A percentile compares a stretch with the other conserved stretches of the same genome.
Conservation (phyloP, 345 rosid species). For the Euclidium syriacum region DNA sequence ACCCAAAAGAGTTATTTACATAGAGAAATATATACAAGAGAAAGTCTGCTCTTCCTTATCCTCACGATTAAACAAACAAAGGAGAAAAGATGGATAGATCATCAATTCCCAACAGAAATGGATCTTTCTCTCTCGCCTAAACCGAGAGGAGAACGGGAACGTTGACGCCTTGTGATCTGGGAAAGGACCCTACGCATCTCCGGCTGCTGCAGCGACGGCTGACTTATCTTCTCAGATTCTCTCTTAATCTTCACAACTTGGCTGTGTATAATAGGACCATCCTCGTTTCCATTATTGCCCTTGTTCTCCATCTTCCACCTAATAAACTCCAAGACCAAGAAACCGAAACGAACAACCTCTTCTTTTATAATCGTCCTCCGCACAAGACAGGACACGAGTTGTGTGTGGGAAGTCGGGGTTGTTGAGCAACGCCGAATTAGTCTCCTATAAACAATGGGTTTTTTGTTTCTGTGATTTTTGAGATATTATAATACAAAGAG, state of each 20-base stretch:
- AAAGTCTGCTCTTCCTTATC: not conserved
- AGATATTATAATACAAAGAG: not conserved
- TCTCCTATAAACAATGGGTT: not conserved
- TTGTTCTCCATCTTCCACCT: constrained; percentile 25
- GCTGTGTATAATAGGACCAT: constrained; percentile 45
- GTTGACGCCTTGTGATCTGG: constrained; percentile 37
- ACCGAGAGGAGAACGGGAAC: constrained; percentile 58
- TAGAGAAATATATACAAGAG: not conserved
- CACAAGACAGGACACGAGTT: constrained; percentile 1
- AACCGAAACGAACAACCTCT: not conserved
- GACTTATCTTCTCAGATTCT: constrained; percentile 45
- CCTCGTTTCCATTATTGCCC: constrained; percentile 8
- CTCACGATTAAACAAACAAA: not conserved
- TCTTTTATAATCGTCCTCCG: constrained; percentile 9
- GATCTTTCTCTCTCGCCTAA: constrained; percentile 42
- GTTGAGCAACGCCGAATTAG: constrained; percentile 17
- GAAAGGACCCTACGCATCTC: constrained; percentile 41
- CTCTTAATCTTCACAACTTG: constrained; percentile 60
- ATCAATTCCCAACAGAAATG: constrained; percentile 41
- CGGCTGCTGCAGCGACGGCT: constrained; percentile 42
- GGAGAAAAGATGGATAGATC: constrained; percentile 1
- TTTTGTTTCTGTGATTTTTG: not conserved
- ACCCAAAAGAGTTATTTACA: constrained; percentile 20
- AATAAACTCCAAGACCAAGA: not conserved
- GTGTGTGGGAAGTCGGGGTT: constrained; percentile 13